These are phyloP conservation scores for Tolypocladium sp. DNA, from an alignment of 2,329 filamentous ascomycete species.

Conservation along the genomic window DNA sequence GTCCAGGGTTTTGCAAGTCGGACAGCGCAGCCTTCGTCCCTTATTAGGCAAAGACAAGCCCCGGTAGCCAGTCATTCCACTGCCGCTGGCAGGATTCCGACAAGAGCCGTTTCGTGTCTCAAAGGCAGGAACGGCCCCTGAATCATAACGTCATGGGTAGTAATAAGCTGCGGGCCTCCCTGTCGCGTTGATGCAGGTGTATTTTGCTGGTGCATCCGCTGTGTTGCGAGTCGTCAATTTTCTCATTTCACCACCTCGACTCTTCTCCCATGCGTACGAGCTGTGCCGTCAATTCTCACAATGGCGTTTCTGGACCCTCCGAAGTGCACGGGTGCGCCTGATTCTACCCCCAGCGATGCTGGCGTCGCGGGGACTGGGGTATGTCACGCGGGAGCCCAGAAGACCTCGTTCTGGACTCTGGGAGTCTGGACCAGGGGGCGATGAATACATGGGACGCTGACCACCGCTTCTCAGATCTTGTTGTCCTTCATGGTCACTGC, in stretches of 20 bases:
- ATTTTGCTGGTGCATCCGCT: background rate
- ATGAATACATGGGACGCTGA: background rate
- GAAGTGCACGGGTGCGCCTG: constrained; percentile 35
- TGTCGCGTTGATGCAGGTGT: background rate
- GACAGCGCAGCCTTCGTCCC: background rate
- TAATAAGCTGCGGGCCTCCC: background rate
- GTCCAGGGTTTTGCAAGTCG: background rate
- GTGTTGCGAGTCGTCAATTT: background rate
- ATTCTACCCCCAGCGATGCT: constrained; percentile 38
- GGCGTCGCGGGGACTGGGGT: constrained; percentile 49
- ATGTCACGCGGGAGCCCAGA: constrained; percentile 6
- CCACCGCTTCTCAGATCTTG: constrained; percentile 35
- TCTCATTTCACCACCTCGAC: background rate
- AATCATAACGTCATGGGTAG: background rate
- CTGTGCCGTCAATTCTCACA: background rate
- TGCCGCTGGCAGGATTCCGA: background rate
- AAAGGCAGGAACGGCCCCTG: background rate
- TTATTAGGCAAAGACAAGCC: background rate
- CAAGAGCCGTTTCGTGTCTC: background rate
- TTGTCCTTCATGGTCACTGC: constrained; percentile 61
- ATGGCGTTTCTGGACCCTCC: constrained; percentile 1
- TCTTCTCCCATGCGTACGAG: background rate
- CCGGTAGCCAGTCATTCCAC: background rate
- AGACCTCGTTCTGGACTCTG: constrained; percentile 9
- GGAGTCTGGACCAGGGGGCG: background rate